A percentile compares a stretch with the other conserved stretches of the same genome.
These are phyloP conservation scores for Erythrophleum fordii DNA, from an alignment of 306 rosid species.

Conservation along the genomic window DNA sequence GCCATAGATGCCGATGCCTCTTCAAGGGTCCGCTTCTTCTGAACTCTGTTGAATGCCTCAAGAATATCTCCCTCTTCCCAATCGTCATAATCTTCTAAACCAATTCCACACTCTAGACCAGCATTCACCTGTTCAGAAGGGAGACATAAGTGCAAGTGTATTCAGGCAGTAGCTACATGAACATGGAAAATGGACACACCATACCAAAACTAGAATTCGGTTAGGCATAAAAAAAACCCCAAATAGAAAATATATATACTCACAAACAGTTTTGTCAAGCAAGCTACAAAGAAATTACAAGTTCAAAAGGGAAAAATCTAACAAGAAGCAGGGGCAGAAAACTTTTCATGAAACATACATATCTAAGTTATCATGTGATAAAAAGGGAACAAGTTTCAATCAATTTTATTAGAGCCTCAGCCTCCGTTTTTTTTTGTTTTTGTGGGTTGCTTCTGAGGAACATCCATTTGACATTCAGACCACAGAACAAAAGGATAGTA, in stretches of 20 bases:
- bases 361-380: constrained; percentile 10
- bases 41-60: constrained; percentile 70
- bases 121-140: constrained; percentile 70
- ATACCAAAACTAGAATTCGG: background rate
- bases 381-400: background rate
- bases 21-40: constrained; percentile 91
- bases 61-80: constrained; percentile 88
- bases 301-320: constrained; percentile 3
- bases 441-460: background rate
- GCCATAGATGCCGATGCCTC: constrained; percentile 95
- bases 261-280: background rate
- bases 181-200: background rate
- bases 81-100: constrained; percentile 74
- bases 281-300: background rate
- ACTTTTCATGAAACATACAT: background rate
- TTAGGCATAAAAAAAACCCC: background rate
- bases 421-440: background rate
- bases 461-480: background rate
- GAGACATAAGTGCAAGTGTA: constrained; percentile 25
- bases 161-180: constrained; percentile 22
- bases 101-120: constrained; percentile 96
- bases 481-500: background rate
- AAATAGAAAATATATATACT: background rate
- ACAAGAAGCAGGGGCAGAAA: background rate
- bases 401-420: background rate